Percentiles rank a stretch among this genome's conserved stretches.
Conservation (phyloP, 768 basidiomycete species). For the Tulasnella sp. region DNA sequence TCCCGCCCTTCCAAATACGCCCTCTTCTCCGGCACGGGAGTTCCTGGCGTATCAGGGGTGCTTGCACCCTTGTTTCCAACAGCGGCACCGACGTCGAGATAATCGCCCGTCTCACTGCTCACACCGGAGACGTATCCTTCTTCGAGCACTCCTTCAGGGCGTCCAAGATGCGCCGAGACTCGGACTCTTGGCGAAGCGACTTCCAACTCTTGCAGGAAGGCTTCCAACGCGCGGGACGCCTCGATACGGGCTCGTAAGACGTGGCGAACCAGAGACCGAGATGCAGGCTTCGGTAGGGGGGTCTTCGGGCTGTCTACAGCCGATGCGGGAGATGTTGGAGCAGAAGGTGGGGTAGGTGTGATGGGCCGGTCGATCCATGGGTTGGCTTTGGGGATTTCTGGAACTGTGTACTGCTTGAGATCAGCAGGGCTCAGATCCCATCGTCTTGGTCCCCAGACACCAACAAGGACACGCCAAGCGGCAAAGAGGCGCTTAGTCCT, state of each 20-base stretch:
- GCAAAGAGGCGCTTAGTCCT: conserved; percentile 81
- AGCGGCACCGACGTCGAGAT: conserved; percentile 15
- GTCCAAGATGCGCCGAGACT: conserved; percentile 18
- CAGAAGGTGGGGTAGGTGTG: conserved; percentile 11
- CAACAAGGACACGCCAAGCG: conserved; percentile 94
- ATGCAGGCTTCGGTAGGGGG: conserved; percentile 43
- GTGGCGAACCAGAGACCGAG: conserved; percentile 77
- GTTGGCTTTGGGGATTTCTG: conserved; percentile 51
- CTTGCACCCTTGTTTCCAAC: conserved; percentile 22
- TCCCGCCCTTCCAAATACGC: conserved; percentile 61
- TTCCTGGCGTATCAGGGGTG: conserved; percentile 5
- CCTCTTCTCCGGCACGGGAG: conserved; percentile 12
- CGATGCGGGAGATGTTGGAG: conserved; percentile 20
- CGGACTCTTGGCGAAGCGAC: conserved; percentile 1
- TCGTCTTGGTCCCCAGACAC: conserved; percentile 78
- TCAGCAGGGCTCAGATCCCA: conserved; percentile 74
- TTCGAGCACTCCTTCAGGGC: conserved; percentile 33
- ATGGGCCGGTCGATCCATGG: conserved; percentile 48
- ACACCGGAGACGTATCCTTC: conserved; percentile 22
- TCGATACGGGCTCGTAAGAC: conserved; percentile 78
- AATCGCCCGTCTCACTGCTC: conserved; percentile 12
- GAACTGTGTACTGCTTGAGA: conserved; percentile 60
- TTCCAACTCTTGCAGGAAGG: conserved; percentile 54
- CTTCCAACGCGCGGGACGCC: conserved; percentile 63
- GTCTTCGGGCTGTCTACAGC: conserved; percentile 15